phyloP scores from a whole-genome alignment of 1,284 basidiomycete genomes.

The Melampsora americana region DNA sequence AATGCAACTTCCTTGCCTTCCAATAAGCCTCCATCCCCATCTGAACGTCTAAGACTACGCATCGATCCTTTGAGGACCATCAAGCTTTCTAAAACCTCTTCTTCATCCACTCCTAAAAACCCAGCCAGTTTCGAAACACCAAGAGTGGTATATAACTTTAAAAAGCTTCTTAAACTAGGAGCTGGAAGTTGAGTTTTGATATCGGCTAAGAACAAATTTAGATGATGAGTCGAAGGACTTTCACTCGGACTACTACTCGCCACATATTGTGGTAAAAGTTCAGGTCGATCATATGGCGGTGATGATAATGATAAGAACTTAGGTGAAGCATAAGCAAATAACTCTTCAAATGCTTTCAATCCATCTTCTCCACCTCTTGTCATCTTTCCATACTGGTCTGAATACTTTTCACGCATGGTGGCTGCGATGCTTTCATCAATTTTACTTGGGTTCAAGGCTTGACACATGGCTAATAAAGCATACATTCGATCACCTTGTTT shows the following conservation, averaged over 20 bases:
- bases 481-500: slow-evolving; percentile 98
- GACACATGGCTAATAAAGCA: slow-evolving; percentile 87
- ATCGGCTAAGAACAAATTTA: slow-evolving; percentile 75
- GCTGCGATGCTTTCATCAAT: slow-evolving; percentile 92
- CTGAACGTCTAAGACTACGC: slow-evolving; percentile 64
- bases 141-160: slow-evolving; percentile 91
- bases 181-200: slow-evolving; percentile 73
- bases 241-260: slow-evolving; percentile 56
- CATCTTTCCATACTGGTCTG: slow-evolving; percentile 85
- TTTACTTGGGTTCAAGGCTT: slow-evolving; percentile 78
- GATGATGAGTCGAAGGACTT: slow-evolving; percentile 80
- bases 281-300: slow-evolving; percentile 81
- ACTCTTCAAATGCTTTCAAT: slow-evolving; percentile 81
- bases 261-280: slow-evolving; percentile 63
- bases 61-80: slow-evolving; percentile 88
- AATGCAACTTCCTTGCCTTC: slow-evolving; percentile 83
- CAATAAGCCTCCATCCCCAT: slow-evolving; percentile 64
- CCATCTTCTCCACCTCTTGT: slow-evolving; percentile 71
- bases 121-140: slow-evolving; percentile 86
- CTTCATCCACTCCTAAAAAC: slow-evolving; percentile 81
- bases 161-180: slow-evolving; percentile 80
- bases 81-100: slow-evolving; percentile 90
- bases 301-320: slow-evolving; percentile 89
- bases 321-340: slow-evolving; percentile 89
- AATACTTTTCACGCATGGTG: slow-evolving; percentile 86